These are phyloP conservation scores for Zalaria obscura DNA, from an alignment of 2,329 filamentous ascomycete genomes.

Conservation along the genomic window DNA sequence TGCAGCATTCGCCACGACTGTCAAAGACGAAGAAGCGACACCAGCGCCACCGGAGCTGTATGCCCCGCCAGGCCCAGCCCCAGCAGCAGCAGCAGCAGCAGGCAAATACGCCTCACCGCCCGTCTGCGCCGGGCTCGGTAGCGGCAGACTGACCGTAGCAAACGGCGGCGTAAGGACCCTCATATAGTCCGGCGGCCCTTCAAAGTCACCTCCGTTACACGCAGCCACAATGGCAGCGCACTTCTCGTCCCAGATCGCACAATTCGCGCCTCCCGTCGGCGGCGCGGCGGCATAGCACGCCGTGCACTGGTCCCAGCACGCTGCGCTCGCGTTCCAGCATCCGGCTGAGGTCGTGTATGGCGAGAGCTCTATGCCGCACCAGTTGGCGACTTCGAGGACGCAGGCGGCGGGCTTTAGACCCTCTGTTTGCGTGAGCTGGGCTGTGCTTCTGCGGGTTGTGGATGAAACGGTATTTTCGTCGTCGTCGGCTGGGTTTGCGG, in stretches of 20 bases:
- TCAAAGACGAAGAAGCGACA: neutral
- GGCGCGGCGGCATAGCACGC: constrained; percentile 46
- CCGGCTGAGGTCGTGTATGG: constrained; percentile 35
- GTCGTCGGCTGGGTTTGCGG: no score
- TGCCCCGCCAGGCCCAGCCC: no score
- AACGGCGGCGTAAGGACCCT: constrained; percentile 19
- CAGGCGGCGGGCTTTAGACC: constrained; percentile 43
- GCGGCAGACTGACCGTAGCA: constrained; percentile 2
- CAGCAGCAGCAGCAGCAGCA: neutral
- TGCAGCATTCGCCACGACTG: neutral
- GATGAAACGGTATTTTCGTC: constrained; percentile 7
- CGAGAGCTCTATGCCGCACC: constrained; percentile 51
- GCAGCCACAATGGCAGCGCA: constrained; percentile 34
- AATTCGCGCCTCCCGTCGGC: constrained; percentile 45
- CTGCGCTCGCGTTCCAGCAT: constrained; percentile 9
- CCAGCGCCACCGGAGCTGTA: no score
- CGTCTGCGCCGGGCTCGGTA: constrained; percentile 1
- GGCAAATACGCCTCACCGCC: neutral
- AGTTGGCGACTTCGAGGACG: constrained; percentile 55
- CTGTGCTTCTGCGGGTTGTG: constrained; percentile 8
- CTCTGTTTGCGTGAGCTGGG: constrained; percentile 19
- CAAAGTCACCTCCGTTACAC: constrained; percentile 27
- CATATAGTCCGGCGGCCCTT: constrained; percentile 34
- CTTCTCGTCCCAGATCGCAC: constrained; percentile 47
- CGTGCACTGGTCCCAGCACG: constrained; percentile 41